Base-by-base conservation (phyloP, 2,329 filamentous ascomycete genomes). In the Bipolaris cookei region DNA sequence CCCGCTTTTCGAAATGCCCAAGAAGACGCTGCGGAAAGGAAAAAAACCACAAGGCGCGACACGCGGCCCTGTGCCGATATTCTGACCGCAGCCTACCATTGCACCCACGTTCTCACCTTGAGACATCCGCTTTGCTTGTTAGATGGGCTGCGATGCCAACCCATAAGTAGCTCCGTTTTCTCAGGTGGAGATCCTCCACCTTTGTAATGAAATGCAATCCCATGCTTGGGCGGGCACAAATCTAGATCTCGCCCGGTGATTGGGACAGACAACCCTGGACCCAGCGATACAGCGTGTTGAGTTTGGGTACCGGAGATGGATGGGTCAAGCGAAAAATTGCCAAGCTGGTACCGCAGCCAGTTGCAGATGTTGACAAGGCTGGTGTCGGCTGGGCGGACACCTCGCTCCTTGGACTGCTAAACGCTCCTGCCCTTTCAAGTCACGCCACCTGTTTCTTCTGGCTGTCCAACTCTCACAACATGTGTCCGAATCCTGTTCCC, bases 231-330 rank as follows among this genome's bases (percentile, higher is more conserved):
- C 16, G 39, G 42, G 13, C 30, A 28, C 44, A 28, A 44, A 39
- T n/a, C 23, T 13, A 48, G 13, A 10, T 23, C n/a, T 7, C 13
- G 25, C n/a, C 23, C 10, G 10, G 7, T 47, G 32, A 47, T 47
- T 34, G 32, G 18, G 28, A 14, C 41, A 23, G 5, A 16, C 28
- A 28, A 57, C 54, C 28, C 51, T 34, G 44, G 44, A 47, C 44
- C 44, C 44, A 47, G 30, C 44, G 44, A 47, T 21, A 20, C 23
- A 18, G 21, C 14, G 14, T 30, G 16, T 35, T n/a, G 34, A 47
- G 25, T 20, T 10, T 34, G 28, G 74, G 54, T 76, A 7, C 30
- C 30, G 44, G 44, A 46, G 44, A 46, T 23, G 44, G 44, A n/a
- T 46, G 30, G 14, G 7, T 16, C 30, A 35, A 47, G 44, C 44